Evolutionary conservation across 805 yeast species (phyloP).

Genomic region (Candida michaelii): DNA sequence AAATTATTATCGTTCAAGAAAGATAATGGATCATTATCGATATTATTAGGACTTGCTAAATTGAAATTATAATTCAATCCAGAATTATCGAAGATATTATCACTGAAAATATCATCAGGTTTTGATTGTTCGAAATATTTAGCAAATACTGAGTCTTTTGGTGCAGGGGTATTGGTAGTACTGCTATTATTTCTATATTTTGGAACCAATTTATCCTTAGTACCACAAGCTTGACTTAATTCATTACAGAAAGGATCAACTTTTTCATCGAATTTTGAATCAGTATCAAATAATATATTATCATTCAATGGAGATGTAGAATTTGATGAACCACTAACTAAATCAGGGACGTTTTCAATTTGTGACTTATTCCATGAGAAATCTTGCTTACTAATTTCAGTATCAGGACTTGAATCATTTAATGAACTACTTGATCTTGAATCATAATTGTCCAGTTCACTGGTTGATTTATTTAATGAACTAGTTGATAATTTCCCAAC

Average conservation of each 20-base stretch:
- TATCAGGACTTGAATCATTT: conserved; percentile 17
- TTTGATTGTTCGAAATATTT: conserved; percentile 7
- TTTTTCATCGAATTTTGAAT: conserved; percentile 59
- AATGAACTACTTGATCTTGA: conserved; percentile 14
- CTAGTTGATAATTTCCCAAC: conserved; percentile 25
- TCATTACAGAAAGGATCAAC: conserved; percentile 74
- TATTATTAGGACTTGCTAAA: conserved; percentile 10
- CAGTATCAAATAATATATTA: conserved; percentile 33
- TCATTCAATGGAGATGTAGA: conserved; percentile 42
- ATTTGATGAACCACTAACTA: conserved; percentile 36
- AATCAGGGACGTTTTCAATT: conserved; percentile 28
- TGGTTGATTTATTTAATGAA: conserved; percentile 10
- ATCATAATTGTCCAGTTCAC: conserved; percentile 12
- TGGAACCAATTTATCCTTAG: conserved; percentile 67
- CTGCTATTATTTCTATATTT: conserved; percentile 23
- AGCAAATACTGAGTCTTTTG: conserved; percentile 5
- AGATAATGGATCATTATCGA: conserved; percentile 42
- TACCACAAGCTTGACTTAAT: conserved; percentile 82
- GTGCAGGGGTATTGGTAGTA: background rate
- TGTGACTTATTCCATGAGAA: conserved; percentile 13
- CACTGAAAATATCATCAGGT: conserved; percentile 3
- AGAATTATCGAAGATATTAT: conserved; percentile 15
- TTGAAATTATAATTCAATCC: conserved; percentile 17
- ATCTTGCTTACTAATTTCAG: conserved; percentile 13
- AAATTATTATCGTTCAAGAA: conserved; percentile 50